phyloP scores from a whole-genome alignment of 2,329 filamentous ascomycete genomes.

The Aspergillus brunneoviolaceus region DNA sequence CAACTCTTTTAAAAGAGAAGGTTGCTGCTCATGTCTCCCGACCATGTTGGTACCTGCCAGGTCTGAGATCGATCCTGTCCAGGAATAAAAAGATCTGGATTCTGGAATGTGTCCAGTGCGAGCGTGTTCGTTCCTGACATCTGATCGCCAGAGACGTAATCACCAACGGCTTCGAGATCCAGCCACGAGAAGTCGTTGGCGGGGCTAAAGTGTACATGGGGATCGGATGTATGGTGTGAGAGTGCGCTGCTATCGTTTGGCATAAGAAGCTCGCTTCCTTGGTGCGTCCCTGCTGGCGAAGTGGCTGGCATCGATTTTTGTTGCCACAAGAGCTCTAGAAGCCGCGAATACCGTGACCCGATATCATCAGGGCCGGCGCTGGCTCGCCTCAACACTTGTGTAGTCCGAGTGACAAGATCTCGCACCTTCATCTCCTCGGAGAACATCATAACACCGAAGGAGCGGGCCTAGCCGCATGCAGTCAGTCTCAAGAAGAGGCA shows the following conservation, averaged over 20 bases:
- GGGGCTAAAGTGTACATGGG: conserved; percentile 44
- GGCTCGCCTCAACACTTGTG: conserved; percentile 59
- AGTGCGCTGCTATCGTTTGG: conserved; percentile 28
- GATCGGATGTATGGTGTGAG: conserved; percentile 37
- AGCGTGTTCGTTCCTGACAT: conserved; percentile 36
- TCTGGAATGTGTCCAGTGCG: conserved; percentile 38
- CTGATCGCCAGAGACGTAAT: conserved; percentile 53
- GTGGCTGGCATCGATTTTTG: conserved; percentile 35
- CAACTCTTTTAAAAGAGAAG: conserved; percentile 33
- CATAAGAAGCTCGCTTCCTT: conserved; percentile 32
- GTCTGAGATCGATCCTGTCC: conserved; percentile 32
- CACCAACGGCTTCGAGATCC: conserved; percentile 59
- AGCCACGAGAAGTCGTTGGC: conserved; percentile 63
- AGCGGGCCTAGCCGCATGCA: conserved; percentile 47
- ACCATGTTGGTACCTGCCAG: conserved; percentile 44
- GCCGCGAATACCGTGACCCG: conserved; percentile 60
- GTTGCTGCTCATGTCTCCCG: conserved; percentile 40
- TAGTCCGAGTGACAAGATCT: conserved; percentile 58
- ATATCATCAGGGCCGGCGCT: conserved; percentile 60
- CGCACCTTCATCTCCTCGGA: conserved; percentile 57
- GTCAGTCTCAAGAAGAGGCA: not conserved
- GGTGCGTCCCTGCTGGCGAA: conserved; percentile 28
- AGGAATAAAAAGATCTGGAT: conserved; percentile 30
- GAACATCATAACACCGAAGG: conserved; percentile 59
- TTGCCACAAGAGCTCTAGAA: conserved; percentile 62